A percentile compares a stretch with the other conserved stretches of the same genome.
Evolutionary conservation across 164 flowering plant genomes (phyloP).

Genomic region (Vitis riparia): DNA sequence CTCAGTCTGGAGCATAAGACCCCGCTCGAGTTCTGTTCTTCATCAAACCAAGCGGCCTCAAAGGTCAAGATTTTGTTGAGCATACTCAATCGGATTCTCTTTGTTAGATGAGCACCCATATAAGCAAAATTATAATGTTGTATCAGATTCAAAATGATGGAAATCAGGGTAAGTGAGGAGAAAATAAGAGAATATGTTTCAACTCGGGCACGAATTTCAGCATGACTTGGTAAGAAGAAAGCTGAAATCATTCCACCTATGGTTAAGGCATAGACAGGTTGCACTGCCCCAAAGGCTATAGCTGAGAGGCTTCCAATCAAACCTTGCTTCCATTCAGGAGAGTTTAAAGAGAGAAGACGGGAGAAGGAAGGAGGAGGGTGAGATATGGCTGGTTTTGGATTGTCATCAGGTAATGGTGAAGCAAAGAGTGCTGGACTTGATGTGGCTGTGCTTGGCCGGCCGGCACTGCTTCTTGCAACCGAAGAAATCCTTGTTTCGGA

Average conservation of each 20-base stretch:
- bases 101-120: conserved; percentile 79
- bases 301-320: conserved; percentile 76
- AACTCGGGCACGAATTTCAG: conserved; percentile 59
- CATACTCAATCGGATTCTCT: conserved; percentile 67
- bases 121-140: conserved; percentile 84
- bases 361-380: conserved; percentile 65
- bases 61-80: conserved; percentile 76
- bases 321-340: conserved; percentile 80
- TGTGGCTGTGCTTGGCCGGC: conserved; percentile 46
- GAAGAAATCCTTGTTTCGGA: conserved; percentile 34
- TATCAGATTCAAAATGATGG: conserved; percentile 51
- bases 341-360: conserved; percentile 57
- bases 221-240: conserved; percentile 57
- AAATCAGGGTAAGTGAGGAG: conserved; percentile 51
- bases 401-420: conserved; percentile 31
- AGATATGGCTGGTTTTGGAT: conserved; percentile 13
- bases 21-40: conserved; percentile 73
- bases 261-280: conserved; percentile 81
- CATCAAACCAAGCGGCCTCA: conserved; percentile 92
- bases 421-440: conserved; percentile 54
- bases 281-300: conserved; percentile 63
- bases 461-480: conserved; percentile 50
- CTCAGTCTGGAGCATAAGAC: conserved; percentile 72
- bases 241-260: conserved; percentile 86
- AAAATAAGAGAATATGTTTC: conserved; percentile 60